phyloP scores from a whole-genome alignment of 2,329 filamentous ascomycete species.

The Stylonectria norvegica region DNA sequence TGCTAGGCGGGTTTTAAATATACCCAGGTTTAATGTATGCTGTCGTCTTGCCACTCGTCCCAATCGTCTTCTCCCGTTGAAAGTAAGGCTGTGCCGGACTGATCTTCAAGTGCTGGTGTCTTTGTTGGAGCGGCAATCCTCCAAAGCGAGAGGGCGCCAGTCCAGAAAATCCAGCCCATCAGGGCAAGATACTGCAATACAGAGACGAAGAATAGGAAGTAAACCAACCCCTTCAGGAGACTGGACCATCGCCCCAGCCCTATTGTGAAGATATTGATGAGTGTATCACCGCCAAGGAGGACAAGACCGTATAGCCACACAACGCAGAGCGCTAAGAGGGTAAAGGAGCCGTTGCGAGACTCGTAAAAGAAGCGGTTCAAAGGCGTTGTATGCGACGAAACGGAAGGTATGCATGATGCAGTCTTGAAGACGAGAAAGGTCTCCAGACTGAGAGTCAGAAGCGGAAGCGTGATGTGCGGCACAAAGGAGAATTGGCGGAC shows the following conservation, averaged over 20 bases:
- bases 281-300: slow-evolving; percentile 1
- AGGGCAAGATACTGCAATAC: slow-evolving; percentile 6
- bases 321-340: slow-evolving; percentile 14
- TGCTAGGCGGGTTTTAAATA: slow-evolving; percentile 8
- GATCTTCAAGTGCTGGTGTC: background rate
- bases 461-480: slow-evolving; percentile 1
- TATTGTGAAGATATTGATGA: slow-evolving; percentile 11
- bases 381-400: slow-evolving; percentile 1
- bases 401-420: slow-evolving; percentile 12
- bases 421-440: slow-evolving; percentile 22
- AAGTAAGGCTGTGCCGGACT: slow-evolving; percentile 7
- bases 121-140: slow-evolving; percentile 10
- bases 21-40: slow-evolving; percentile 3
- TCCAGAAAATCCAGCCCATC: slow-evolving; percentile 14
- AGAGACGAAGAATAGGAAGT: slow-evolving; percentile 4
- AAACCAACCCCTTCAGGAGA: background rate
- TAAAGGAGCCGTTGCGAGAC: slow-evolving; percentile 14
- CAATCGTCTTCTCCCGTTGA: slow-evolving; percentile 6
- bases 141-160: slow-evolving; percentile 11
- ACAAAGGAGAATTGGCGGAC: background rate
- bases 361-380: slow-evolving; percentile 17
- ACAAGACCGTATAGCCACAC: slow-evolving; percentile 13
- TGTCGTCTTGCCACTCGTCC: slow-evolving; percentile 10
- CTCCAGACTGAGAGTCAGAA: slow-evolving; percentile 13
- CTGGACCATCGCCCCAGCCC: slow-evolving; percentile 3